Evolutionary conservation across 2,329 filamentous ascomycete species (phyloP), one percentile per base, ranked within the genome.

Genomic region (Cercospora zeae-maydis): DNA sequence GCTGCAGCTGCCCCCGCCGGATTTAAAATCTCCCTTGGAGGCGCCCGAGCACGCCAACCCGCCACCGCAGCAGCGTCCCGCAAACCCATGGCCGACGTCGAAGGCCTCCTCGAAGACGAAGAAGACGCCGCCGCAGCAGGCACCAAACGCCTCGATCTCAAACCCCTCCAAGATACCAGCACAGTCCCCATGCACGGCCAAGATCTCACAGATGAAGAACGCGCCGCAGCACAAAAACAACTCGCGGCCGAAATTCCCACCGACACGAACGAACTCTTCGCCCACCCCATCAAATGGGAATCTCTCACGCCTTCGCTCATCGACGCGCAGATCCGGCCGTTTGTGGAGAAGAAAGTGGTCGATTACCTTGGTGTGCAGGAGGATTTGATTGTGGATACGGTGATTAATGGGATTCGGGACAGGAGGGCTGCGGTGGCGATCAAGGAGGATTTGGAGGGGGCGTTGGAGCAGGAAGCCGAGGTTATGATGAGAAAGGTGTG

Each of bases 291-390:
- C 75, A 90, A 93, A 71, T 99, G 95, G 95, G 89, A 96, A 57
- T 91, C 88, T 77, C 83, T 99, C 75, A 91, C 96, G 74, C 89
- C 95, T 65, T 82, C 84, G 14, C 84, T 95, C 45, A 86, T 98
- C 63, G 85, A 86, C 64, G 90, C 96, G 67, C 93, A 97, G 75
- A 86, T 99, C 70, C 87, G 90, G 72, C 93, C 93, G 31, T 99
- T 97, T 79, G 91, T 98, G 61, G 92, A 96, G 81, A 96, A 96
- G 84, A 99, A 98, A 83, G 91, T 98, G 70, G 89, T 99, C 64
- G 95, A 99, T 77, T 96, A 95, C 71, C 84, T 99, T 54, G 96
- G 96, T 63, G 90, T 99, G 62, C 92, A 98, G 78, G 95, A 99
- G 76, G 91, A 98, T 78, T 88, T 97, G 79, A 81, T 99, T 53